These are phyloP conservation scores for Colletotrichum higginsianum DNA, from an alignment of 2,329 filamentous ascomycete genomes.

Conservation along the genomic window DNA sequence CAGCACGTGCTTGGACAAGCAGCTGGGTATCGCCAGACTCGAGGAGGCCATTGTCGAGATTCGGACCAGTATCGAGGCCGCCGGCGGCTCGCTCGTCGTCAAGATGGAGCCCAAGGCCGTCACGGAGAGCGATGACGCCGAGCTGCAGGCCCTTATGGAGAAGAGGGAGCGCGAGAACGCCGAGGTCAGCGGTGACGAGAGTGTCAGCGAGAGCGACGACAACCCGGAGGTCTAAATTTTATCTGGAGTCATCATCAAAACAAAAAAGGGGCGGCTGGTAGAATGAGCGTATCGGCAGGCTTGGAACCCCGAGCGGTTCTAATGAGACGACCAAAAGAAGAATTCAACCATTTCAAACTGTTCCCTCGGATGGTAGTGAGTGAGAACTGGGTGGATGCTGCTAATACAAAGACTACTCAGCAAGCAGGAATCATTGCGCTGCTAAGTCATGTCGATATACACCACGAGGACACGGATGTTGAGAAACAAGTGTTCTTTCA, in stretches of 20 bases:
- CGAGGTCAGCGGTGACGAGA: slow-evolving; percentile 98
- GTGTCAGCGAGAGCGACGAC: slow-evolving; percentile 94
- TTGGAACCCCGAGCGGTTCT: slow-evolving; percentile 37
- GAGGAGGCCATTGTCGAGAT: slow-evolving; percentile 94
- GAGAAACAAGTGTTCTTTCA: background rate
- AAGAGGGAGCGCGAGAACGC: slow-evolving; percentile 98
- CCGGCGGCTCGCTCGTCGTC: slow-evolving; percentile 85
- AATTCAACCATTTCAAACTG: slow-evolving; percentile 28
- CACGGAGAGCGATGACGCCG: slow-evolving; percentile 97
- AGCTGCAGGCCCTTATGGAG: slow-evolving; percentile 98
- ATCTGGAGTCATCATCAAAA: slow-evolving; percentile 52
- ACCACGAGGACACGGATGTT: background rate
- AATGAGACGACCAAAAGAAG: slow-evolving; percentile 42
- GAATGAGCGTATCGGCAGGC: slow-evolving; percentile 42
- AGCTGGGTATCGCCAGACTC: slow-evolving; percentile 83
- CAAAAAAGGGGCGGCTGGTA: slow-evolving; percentile 41
- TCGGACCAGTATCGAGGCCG: slow-evolving; percentile 81
- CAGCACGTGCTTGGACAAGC: slow-evolving; percentile 95
- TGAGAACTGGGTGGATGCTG: background rate
- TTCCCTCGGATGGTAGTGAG: slow-evolving; percentile 1
- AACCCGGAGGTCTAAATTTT: slow-evolving; percentile 59
- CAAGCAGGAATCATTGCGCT: background rate
- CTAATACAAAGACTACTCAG: background rate
- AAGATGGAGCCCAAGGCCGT: slow-evolving; percentile 99
- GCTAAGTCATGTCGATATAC: background rate